These are phyloP conservation scores for Dioscorea zingiberensis DNA, from an alignment of 106 monocot species.

Conservation along the genomic window DNA sequence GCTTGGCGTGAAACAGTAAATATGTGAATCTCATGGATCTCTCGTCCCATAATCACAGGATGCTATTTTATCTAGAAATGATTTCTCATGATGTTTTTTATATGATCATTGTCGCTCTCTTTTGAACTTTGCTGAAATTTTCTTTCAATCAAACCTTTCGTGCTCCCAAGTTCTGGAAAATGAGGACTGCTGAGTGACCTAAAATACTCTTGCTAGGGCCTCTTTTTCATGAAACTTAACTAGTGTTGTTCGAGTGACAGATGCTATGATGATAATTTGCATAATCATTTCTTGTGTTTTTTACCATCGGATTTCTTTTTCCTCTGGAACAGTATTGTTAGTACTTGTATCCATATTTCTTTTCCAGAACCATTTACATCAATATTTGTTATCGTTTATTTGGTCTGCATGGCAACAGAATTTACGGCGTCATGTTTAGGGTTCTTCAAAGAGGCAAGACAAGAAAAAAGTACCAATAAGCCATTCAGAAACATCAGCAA, in stretches of 20 bases:
- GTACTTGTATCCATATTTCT: too few relatives aligned
- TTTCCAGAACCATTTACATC: too few relatives aligned
- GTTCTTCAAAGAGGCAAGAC: too few relatives aligned
- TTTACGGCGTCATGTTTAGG: too few relatives aligned
- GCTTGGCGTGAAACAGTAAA: constrained; percentile 79
- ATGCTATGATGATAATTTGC: not conserved
- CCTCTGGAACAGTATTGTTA: too few relatives aligned
- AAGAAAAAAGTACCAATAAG: too few relatives aligned
- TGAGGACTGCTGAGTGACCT: not conserved
- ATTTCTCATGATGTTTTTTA: not conserved
- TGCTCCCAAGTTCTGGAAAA: constrained; percentile 1
- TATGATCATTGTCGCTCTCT: not conserved
- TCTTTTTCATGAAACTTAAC: not conserved
- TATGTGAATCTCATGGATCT: not conserved
- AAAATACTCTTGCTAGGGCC: not conserved
- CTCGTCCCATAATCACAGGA: not conserved
- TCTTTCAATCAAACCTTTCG: constrained; percentile 2
- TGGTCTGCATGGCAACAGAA: too few relatives aligned
- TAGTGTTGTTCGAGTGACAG: not conserved
- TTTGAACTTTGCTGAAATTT: constrained; percentile 2
- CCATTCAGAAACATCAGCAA: too few relatives aligned
- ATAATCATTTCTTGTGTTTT: not conserved
- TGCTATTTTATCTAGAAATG: not conserved
- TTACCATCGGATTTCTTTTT: not conserved
- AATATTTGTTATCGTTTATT: too few relatives aligned